These are phyloP conservation scores for Casaregolazyma lundiana DNA, from an alignment of 1,139 yeast species.

Conservation along the genomic window DNA sequence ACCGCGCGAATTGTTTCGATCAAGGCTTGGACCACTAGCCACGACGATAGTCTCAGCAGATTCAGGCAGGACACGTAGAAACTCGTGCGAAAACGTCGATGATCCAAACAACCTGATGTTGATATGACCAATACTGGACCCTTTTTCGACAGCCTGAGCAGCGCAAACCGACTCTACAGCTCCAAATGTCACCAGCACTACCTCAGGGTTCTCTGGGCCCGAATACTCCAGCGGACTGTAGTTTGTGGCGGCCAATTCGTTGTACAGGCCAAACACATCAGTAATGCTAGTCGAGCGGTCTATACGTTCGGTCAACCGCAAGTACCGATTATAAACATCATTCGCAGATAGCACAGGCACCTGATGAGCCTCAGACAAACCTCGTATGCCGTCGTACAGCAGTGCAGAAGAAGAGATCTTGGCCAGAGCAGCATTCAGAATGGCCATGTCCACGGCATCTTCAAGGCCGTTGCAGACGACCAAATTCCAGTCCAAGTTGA, in stretches of 20 bases:
- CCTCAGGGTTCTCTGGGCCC: conserved; percentile 58
- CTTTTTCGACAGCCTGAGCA: conserved; percentile 40
- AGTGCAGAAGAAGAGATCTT: conserved; percentile 59
- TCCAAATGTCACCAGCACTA: conserved; percentile 76
- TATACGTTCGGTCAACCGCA: conserved; percentile 15
- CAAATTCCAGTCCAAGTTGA: conserved; percentile 64
- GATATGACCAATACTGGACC: conserved; percentile 54
- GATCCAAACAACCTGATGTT: conserved; percentile 69
- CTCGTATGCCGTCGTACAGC: conserved; percentile 75
- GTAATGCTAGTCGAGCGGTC: conserved; percentile 3
- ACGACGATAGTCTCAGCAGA: conserved; percentile 59
- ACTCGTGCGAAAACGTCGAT: conserved; percentile 55
- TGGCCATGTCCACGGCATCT: conserved; percentile 56
- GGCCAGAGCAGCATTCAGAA: conserved; percentile 64
- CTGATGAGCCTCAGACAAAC: conserved; percentile 53
- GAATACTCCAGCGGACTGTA: conserved; percentile 67
- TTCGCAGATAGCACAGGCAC: conserved; percentile 44
- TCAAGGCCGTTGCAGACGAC: conserved; percentile 54
- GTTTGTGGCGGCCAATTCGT: conserved; percentile 52
- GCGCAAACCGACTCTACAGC: conserved; percentile 60
- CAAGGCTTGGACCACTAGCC: conserved; percentile 47
- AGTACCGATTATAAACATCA: conserved; percentile 43
- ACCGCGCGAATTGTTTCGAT: too few relatives aligned
- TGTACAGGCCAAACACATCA: conserved; percentile 30
- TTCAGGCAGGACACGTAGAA: conserved; percentile 54